Evolutionary conservation across 257 asterid genomes (phyloP).

Genomic region (Lavandula angustifolia): DNA sequence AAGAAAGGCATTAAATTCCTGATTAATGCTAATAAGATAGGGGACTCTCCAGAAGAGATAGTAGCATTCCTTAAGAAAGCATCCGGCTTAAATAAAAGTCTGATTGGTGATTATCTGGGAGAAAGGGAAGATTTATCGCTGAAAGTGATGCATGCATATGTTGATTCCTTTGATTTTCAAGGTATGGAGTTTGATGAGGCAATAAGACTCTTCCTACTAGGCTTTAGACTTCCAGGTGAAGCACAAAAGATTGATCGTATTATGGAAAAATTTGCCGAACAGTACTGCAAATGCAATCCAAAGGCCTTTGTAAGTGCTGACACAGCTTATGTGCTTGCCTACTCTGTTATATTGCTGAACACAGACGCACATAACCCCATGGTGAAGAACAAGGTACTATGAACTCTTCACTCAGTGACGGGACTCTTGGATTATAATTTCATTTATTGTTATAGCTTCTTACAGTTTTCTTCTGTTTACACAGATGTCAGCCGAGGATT

Average conservation of each 20-base stretch:
- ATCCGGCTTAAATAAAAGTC: conserved; percentile 85
- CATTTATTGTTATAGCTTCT: conserved; percentile 25
- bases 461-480: conserved; percentile 28
- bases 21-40: conserved; percentile 89
- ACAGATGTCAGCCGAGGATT: conserved; percentile 97
- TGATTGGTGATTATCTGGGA: conserved; percentile 96
- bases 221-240: conserved; percentile 98
- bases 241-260: conserved; percentile 98
- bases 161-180: conserved; percentile 96
- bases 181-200: conserved; percentile 94
- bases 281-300: conserved; percentile 95
- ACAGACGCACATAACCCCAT: conserved; percentile 98
- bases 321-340: conserved; percentile 98
- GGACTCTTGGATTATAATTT: conserved; percentile 16
- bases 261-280: conserved; percentile 97
- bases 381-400: conserved; percentile 90
- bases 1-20: conserved; percentile 92
- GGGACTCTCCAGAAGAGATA: conserved; percentile 83
- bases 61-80: conserved; percentile 82
- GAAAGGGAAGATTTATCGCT: conserved; percentile 93
- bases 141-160: conserved; percentile 97
- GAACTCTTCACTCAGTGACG: conserved; percentile 21
- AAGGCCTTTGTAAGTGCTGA: conserved; percentile 92
- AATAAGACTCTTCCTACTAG: conserved; percentile 83
- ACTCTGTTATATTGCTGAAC: conserved; percentile 92